Base-by-base conservation (phyloP, 108 stramenopile species). In the Stephanodiscus minutulus region DNA sequence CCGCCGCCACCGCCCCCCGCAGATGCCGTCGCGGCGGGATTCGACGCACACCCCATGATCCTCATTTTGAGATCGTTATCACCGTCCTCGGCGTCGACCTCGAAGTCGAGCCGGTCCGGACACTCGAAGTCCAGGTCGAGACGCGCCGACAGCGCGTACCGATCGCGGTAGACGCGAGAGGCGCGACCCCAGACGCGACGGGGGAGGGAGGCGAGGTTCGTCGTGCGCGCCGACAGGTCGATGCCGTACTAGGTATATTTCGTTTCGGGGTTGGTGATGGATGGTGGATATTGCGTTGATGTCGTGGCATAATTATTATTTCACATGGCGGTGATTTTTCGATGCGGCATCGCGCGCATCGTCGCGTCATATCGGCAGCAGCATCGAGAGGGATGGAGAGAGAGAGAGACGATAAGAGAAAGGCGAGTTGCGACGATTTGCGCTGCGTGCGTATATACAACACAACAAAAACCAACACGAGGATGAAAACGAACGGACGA, bases 161-260 rank as follows among this genome's bases (percentile, higher is more conserved):
- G 78, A 50, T 79, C 87, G 50, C 73, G 64, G 56, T 91, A 81
- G 39, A 74, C 48, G 62, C 87, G 89, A 39, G 76, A 74, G 29
- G 90, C 91, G 53, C 84, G 85, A n/a, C 91, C 94, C 90, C 91
- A 95, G 65, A 92, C 72, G 49, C 81, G 66, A 17, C 86, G 76
- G 43, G 94, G 94, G 70, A 95, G 90, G 59, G 91, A 87, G 37
- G 94, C 89, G 53, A 95, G 65, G 80, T 95, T 90, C 63, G 86
- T 85, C 35, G 94, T 95, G 44, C 79, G 74, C 41, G 83, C 90
- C 22, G 87, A 76, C 22, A 89, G 82, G 55, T 91, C 91, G 67
- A 92, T 79, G 50, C 94, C 94, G 72, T 91, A 91, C 59, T 81
- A 61, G 33, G 86, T 46, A 63, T 41, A 12, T 63, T 57, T n/a